Evolutionary conservation across 345 rosid genomes (phyloP), one percentile per base, ranked within the genome.

Genomic region (Bretschneidera sinensis): DNA sequence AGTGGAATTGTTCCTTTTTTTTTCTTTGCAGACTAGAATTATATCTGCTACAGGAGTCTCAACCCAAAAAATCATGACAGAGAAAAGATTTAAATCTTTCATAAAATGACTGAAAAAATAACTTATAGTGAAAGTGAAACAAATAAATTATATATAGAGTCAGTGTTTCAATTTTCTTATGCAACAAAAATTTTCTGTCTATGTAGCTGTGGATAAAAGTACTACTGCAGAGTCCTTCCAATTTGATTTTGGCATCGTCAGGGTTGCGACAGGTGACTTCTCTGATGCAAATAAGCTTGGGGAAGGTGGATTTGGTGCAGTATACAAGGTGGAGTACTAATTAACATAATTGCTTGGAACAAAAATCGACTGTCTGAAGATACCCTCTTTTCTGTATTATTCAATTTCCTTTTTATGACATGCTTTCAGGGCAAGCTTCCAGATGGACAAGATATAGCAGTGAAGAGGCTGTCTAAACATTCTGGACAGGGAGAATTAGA

Each of bases 401-500:
- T 5, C 2, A n/a, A n/a, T 45, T 45, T 45, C 16, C 17, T 19
- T 0, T 54, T 34, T n/a, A n/a, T n/a, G n/a, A n/a, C n/a, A n/a
- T n/a, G 16, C 39, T 56, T 66, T 16, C 72, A 75, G 78, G 83
- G 78, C 17, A 48, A 8, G 50, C 70, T 79, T 17, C 17, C 58
- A 3, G 8, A 47, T 24, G 68, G 74, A 33, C 57, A 63, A 47
- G 49, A 66, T 11, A 61, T 79, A 9, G 83, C 78, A 1, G 73
- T 75, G 6, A 79, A 79, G 52, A 75, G 74, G 39, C 23, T 72
- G n/a, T 60, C 72, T 4, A 51, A 49, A 18, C 24, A 43, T 25
- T 78, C 83, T 11, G 57, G 70, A 8, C 79, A 75, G 75, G 83
- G 80, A 17, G 59, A 62, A 1, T 31, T 24, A 13, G 79, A 78